Percentiles rank a stretch among this genome's conserved stretches.
Evolutionary conservation across 495 filamentous ascomycete genomes (phyloP).

Genomic region (Amniculicola lignicola): DNA sequence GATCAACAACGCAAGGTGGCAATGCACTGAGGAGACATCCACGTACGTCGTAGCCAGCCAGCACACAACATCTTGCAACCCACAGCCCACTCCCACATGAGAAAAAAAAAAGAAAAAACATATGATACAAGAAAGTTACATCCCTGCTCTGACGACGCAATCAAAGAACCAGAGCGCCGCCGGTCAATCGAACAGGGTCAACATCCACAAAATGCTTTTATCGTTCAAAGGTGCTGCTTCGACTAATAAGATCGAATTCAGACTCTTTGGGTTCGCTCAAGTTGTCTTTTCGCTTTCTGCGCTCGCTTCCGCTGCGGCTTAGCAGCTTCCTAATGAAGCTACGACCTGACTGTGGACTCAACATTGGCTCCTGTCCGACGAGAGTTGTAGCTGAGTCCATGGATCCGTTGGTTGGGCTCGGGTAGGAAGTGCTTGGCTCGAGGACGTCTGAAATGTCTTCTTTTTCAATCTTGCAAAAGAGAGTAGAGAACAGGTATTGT

Average conservation of each 20-base stretch:
- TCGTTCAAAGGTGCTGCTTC: constrained; percentile 22
- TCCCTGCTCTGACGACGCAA: constrained; percentile 7
- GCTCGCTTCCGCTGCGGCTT: constrained; percentile 23
- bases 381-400: no score
- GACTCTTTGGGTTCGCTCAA: constrained; percentile 21
- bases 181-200: constrained; percentile 7
- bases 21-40: no score
- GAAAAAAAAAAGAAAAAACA: constrained; percentile 9
- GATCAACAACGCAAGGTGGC: no score
- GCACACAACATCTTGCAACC: no score
- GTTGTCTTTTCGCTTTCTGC: constrained; percentile 30
- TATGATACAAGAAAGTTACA: constrained; percentile 27
- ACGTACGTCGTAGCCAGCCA: no score
- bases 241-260: constrained; percentile 6
- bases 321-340: constrained; percentile 28
- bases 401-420: no score
- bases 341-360: constrained; percentile 1
- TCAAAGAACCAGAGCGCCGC: neutral
- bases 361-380: constrained; percentile 4
- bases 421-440: no score
- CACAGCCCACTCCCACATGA: no score
- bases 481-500: constrained; percentile 86
- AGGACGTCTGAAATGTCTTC: constrained; percentile 45
- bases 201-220: constrained; percentile 13
- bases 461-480: constrained; percentile 83